Evolutionary conservation across 345 rosid species (phyloP).

Genomic region (Streptanthus diversifolius): DNA sequence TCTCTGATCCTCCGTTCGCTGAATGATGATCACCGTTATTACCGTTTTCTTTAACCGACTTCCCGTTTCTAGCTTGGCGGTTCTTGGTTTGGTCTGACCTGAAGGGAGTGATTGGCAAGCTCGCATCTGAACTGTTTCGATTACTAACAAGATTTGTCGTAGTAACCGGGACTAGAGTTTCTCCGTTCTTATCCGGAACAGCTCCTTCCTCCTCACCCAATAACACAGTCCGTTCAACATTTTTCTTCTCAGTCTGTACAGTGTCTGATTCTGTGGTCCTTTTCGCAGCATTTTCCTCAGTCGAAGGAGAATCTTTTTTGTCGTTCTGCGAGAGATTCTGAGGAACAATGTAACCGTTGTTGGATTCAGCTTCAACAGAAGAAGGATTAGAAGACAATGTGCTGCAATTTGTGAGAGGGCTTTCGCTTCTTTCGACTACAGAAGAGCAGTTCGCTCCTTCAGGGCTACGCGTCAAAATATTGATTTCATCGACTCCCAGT

Average conservation of each 20-base stretch:
- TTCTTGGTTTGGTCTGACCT: slow-evolving; percentile 57
- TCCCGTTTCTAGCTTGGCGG: slow-evolving; percentile 53
- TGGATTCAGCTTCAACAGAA: slow-evolving; percentile 88
- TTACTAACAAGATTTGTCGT: slow-evolving; percentile 1
- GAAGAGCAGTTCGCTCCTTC: slow-evolving; percentile 40
- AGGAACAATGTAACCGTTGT: slow-evolving; percentile 38
- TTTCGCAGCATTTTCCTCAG: slow-evolving; percentile 9
- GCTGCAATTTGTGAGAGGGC: slow-evolving; percentile 90
- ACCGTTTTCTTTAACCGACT: slow-evolving; percentile 37
- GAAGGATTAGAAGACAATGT: slow-evolving; percentile 72
- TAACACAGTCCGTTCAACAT: slow-evolving; percentile 9
- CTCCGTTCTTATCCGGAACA: slow-evolving; percentile 27
- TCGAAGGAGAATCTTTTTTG: neutral
- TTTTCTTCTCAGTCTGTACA: slow-evolving; percentile 15
- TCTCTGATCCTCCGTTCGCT: slow-evolving; percentile 32
- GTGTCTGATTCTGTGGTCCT: slow-evolving; percentile 12
- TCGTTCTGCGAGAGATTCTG: slow-evolving; percentile 4
- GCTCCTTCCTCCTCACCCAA: slow-evolving; percentile 24
- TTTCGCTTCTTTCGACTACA: slow-evolving; percentile 71
- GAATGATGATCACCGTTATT: slow-evolving; percentile 30
- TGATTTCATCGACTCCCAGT: slow-evolving; percentile 50
- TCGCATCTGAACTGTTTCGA: slow-evolving; percentile 44
- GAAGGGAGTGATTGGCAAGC: slow-evolving; percentile 82
- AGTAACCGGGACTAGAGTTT: slow-evolving; percentile 32
- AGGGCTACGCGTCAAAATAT: slow-evolving; percentile 34